Evolutionary conservation across 164 flowering plant genomes (phyloP), one percentile per base, ranked within the genome.

Genomic region (Stephania japonica): DNA sequence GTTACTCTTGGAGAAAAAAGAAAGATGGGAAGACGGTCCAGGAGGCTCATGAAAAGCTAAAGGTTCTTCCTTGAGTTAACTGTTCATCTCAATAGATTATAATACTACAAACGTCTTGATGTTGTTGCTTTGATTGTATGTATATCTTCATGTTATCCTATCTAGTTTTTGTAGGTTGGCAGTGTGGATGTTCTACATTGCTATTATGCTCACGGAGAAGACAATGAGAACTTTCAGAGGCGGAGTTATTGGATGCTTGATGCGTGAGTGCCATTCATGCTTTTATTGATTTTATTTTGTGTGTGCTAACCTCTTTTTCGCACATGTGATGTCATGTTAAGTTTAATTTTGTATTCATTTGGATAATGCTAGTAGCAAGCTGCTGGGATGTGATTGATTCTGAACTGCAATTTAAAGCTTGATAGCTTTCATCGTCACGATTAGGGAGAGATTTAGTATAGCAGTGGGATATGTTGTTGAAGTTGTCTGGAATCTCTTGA

Each of bases 221-320:
- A 83, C 19, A 87, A 91, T 75, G 90, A 88, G 72, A 89, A 84
- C 72, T 91, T 94, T 65, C 99, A 94, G 78, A 82, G 99, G 26
- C 87, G 99, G 23, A 84, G 98, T 75, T 94, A 94, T 83, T 94
- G 99, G 99, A 80, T 94, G 98, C 97, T 94, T 80, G 98, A 94
- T 63, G 76, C 68, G 99, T 94, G 72, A 87, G 98, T 86, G 21
- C 67, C 27, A 61, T 65, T 27, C 59, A 9, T 25, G 0, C 53
- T 26, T 26, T 65, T 21, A 2, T 66, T 42, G 44, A 16, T 44
- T 70, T 70, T 32, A 32, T 67, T 65, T 8, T n/a, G n/a, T n/a
- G n/a, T n/a, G n/a, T n/a, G n/a, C n/a, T 47, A 44, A 27, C 1
- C 59, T 56, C 18, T 32, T 12, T 11, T 26, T 47, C 61, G 23